Evolutionary conservation across 306 rosid genomes (phyloP).

Genomic region (Senna siamea): DNA sequence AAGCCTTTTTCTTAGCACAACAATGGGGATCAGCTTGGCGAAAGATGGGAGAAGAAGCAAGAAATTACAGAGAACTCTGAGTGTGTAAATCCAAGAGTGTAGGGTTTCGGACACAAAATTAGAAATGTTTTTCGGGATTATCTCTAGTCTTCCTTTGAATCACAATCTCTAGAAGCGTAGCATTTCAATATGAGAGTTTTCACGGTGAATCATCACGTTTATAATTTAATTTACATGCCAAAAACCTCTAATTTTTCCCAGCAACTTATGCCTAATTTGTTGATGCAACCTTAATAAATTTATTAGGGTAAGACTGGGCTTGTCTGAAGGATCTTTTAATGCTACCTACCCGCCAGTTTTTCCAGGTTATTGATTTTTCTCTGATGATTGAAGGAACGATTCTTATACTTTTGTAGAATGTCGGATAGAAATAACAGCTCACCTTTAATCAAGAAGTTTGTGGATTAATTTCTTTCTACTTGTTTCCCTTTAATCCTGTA

Average conservation of each 20-base stretch:
- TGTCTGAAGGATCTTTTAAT: slow-evolving; percentile 3
- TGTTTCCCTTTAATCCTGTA: neutral
- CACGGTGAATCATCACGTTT: neutral
- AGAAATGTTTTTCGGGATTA: neutral
- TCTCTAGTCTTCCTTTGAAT: neutral
- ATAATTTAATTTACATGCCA: neutral
- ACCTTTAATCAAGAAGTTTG: slow-evolving; percentile 23
- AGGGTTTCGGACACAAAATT: neutral
- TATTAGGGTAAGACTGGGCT: neutral
- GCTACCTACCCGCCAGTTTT: neutral
- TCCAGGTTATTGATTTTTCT: neutral
- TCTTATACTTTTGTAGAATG: slow-evolving; percentile 7
- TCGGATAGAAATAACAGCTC: neutral
- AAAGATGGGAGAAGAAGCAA: neutral
- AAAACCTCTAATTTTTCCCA: neutral
- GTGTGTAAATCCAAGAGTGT: neutral
- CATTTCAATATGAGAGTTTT: neutral
- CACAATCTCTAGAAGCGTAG: neutral
- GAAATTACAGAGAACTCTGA: neutral
- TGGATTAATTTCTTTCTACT: slow-evolving; percentile 29
- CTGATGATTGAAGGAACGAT: neutral
- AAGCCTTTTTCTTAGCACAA: neutral
- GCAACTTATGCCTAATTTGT: neutral
- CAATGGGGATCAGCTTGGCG: neutral
- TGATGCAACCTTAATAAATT: neutral